These are phyloP conservation scores for Acanthamoeba rhysodes DNA, from an alignment of 208 protist species.

Conservation along the genomic window DNA sequence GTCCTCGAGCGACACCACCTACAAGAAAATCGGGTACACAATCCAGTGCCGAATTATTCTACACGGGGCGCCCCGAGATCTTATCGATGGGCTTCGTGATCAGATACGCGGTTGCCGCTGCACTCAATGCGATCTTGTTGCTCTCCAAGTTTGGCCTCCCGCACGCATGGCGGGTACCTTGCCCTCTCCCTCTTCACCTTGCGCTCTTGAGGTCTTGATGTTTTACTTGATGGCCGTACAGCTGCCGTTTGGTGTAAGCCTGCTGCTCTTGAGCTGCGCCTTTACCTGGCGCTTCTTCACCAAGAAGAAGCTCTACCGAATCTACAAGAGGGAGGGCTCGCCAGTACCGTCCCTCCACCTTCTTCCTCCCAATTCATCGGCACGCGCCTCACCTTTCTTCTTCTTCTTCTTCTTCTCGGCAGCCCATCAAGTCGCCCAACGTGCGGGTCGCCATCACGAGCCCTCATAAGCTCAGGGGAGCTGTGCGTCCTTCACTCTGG, in stretches of 20 bases:
- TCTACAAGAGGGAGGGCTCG: constrained; percentile 10
- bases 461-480: background rate
- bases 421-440: constrained; percentile 38
- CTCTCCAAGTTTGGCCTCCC: constrained; percentile 25
- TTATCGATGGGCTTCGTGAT: background rate
- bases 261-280: background rate
- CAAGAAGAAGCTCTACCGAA: constrained; percentile 1
- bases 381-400: background rate
- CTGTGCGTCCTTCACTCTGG: background rate
- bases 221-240: background rate
- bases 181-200: no score
- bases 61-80: no score
- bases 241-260: constrained; percentile 9
- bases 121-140: constrained; percentile 23
- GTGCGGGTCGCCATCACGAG: constrained; percentile 9
- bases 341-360: background rate
- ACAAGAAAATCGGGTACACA: constrained; percentile 50
- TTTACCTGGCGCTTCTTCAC: constrained; percentile 51
- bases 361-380: background rate
- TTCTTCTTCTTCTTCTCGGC: background rate
- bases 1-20: background rate
- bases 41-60: no score
- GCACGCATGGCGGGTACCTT: background rate
- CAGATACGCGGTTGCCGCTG: background rate
- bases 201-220: no score